Percentiles rank a stretch among this genome's conserved stretches.
These are phyloP conservation scores for Eucalyptus erythrocorys DNA, from an alignment of 345 rosid genomes.

Conservation along the genomic window DNA sequence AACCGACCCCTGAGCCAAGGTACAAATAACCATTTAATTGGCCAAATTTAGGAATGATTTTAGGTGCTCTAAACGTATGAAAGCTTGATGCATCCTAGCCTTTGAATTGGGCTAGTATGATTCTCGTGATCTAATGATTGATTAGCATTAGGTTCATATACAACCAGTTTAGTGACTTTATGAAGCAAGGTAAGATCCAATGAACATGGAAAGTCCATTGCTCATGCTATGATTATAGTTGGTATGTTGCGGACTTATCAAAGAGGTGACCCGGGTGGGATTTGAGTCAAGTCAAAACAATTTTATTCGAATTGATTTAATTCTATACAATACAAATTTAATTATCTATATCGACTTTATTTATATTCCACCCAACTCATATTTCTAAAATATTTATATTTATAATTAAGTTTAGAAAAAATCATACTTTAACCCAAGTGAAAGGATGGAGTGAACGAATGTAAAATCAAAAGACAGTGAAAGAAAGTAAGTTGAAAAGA, in stretches of 20 bases:
- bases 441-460: accelerated
- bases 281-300: neutral
- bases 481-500: neutral
- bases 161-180: neutral
- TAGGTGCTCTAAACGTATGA: neutral
- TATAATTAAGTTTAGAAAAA: too few relatives aligned
- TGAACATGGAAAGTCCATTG: neutral
- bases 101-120: neutral
- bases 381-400: too few relatives aligned
- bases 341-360: accelerated
- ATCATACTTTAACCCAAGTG: too few relatives aligned
- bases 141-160: neutral
- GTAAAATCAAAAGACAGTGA: accelerated
- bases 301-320: neutral
- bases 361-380: accelerated
- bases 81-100: neutral
- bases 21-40: neutral
- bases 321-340: too few relatives aligned
- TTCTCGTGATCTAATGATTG: neutral
- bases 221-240: neutral
- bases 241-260: neutral
- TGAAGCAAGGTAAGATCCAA: neutral
- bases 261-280: too few relatives aligned
- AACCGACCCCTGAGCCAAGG: neutral
- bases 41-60: neutral